These are phyloP conservation scores for Cystobasidiaceae sp. DNA, from an alignment of 1,284 basidiomycete genomes.

Conservation along the genomic window DNA sequence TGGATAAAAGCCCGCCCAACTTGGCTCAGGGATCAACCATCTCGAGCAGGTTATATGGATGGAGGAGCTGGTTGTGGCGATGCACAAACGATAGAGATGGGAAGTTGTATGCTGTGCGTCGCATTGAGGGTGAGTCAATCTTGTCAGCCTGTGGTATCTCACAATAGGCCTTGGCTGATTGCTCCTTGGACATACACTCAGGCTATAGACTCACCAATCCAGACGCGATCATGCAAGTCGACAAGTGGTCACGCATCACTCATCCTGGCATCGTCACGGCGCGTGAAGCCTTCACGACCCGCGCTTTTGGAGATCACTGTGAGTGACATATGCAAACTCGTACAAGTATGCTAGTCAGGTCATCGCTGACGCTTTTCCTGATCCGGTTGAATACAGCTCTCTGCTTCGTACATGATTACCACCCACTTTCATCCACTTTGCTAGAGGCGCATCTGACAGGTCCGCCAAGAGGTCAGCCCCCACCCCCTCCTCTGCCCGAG, in stretches of 20 bases:
- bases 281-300: slow-evolving; percentile 91
- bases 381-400: no score
- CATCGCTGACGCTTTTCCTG: no score
- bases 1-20: slow-evolving; percentile 33
- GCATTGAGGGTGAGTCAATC: slow-evolving; percentile 24
- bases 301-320: slow-evolving; percentile 90
- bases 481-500: slow-evolving; percentile 57
- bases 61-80: slow-evolving; percentile 41
- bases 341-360: no score
- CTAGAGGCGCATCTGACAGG: slow-evolving; percentile 60
- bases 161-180: no score
- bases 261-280: slow-evolving; percentile 84
- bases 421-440: slow-evolving; percentile 77
- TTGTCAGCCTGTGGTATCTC: no score
- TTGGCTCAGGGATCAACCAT: slow-evolving; percentile 1
- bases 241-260: slow-evolving; percentile 76
- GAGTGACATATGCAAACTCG: slow-evolving; percentile 45
- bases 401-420: slow-evolving; percentile 86
- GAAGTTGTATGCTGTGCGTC: slow-evolving; percentile 64
- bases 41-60: slow-evolving; percentile 12
- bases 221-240: slow-evolving; percentile 73
- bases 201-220: slow-evolving; percentile 80
- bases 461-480: slow-evolving; percentile 47
- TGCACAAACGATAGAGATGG: slow-evolving; percentile 64
- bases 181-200: no score